These are phyloP conservation scores for Yarrowia sp. DNA, from an alignment of 805 yeast genomes.

Conservation along the genomic window DNA sequence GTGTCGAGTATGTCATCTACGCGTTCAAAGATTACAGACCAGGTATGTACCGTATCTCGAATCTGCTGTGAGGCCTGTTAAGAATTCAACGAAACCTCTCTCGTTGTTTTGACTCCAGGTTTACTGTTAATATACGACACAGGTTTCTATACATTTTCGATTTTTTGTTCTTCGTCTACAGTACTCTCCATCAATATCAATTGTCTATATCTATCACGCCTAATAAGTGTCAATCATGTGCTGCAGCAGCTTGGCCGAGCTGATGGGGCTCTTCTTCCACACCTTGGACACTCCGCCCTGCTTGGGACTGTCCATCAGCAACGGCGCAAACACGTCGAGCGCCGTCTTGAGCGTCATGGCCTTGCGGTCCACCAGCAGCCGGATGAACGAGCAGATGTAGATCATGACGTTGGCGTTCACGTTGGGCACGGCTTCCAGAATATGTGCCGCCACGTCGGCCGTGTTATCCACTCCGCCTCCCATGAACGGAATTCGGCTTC, in stretches of 20 bases:
- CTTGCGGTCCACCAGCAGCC: conserved; percentile 47
- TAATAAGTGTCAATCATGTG: conserved; percentile 31
- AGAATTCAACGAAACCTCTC: too few relatives aligned
- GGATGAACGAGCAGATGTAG: conserved; percentile 53
- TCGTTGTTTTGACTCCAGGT: too few relatives aligned
- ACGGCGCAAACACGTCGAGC: conserved; percentile 48
- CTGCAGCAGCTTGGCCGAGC: conserved; percentile 20
- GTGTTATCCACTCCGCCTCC: conserved; percentile 30
- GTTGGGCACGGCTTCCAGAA: conserved; percentile 54
- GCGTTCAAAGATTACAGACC: too few relatives aligned
- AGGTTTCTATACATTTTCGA: too few relatives aligned
- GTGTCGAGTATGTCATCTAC: too few relatives aligned
- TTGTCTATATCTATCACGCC: not conserved
- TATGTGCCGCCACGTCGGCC: conserved; percentile 48
- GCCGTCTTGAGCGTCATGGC: conserved; percentile 45
- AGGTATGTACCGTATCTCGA: too few relatives aligned
- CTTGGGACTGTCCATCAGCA: conserved; percentile 45
- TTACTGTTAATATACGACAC: too few relatives aligned
- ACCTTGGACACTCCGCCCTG: conserved; percentile 28
- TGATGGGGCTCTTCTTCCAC: conserved; percentile 27
- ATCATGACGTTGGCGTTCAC: conserved; percentile 55
- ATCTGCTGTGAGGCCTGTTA: too few relatives aligned
- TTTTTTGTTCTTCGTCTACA: too few relatives aligned
- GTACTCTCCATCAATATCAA: too few relatives aligned
- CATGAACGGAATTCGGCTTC: conserved; percentile 23